phyloP scores from a whole-genome alignment of 192 early-diverging fungal genomes.

The Linnemannia schmuckeri region DNA sequence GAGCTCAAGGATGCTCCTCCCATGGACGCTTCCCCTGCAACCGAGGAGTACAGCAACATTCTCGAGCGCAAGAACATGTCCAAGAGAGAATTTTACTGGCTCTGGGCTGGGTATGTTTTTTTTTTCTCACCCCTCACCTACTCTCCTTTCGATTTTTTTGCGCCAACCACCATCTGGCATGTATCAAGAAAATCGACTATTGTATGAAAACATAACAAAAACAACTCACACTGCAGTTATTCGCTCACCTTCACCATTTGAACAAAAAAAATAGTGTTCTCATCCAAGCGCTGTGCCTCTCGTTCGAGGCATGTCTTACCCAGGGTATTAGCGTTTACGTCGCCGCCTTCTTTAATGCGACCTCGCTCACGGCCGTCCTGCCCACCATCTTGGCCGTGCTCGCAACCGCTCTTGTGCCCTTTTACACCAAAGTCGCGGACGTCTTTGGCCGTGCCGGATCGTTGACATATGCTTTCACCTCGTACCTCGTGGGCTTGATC shows the following conservation, averaged over 20 bases:
- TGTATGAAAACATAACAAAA: neutral
- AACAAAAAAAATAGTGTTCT: constrained; percentile 22
- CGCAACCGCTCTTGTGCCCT: constrained; percentile 43
- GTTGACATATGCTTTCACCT: constrained; percentile 45
- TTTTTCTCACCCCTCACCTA: neutral
- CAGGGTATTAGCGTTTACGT: constrained; percentile 20
- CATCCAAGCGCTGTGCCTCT: constrained; percentile 30
- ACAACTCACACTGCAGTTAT: neutral
- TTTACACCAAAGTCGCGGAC: constrained; percentile 48
- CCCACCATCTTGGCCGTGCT: constrained; percentile 45
- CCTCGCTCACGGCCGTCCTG: constrained; percentile 23
- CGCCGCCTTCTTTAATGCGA: neutral
- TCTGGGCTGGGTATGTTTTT: neutral
- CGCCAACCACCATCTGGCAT: neutral
- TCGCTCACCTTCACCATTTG: neutral
- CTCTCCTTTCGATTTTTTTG: neutral
- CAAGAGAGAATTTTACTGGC: neutral
- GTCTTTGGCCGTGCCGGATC: constrained; percentile 43
- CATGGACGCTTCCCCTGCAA: neutral
- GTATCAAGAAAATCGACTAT: neutral
- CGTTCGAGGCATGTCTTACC: constrained; percentile 41
- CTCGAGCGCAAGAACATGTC: constrained; percentile 21
- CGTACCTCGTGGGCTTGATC: constrained; percentile 43
- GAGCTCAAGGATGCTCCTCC: neutral
- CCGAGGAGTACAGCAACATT: constrained; percentile 23